Evolutionary conservation across 805 yeast species (phyloP), one percentile per base, ranked within the genome.

Genomic region (Nakazawaea laoshanensis): DNA sequence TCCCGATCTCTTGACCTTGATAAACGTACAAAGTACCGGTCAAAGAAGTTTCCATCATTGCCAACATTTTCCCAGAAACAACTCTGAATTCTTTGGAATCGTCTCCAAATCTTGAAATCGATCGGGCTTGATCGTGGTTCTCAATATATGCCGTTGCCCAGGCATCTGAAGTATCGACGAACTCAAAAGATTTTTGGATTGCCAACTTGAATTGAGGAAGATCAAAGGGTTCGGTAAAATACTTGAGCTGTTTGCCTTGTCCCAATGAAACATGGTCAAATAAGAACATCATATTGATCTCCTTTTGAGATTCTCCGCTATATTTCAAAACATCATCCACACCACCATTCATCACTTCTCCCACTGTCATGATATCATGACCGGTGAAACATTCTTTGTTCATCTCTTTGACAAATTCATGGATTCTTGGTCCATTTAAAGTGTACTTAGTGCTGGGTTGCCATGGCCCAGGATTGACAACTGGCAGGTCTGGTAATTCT

Each of bases 1-100:
- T 66, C 19, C 74, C 79, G 37, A 74, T 55, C 44, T 73, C 80
- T 48, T 73, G 80, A 33, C 79, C 80, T 50, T 74, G 78, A 51
- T 71, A 73, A 25, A 74, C 52, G 50, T 59, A 73, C 33, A 70
- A 50, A 10, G 79, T 70, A 30, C 80, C 78, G 19, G 73, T 63
- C 41, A 70, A 57, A 11, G 74, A 45, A 10, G 59, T 36, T 39
- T 65, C 63, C 47, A 73, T 48, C 31, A 65, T 40, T 11, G 74
- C 60, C 40, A 73, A 46, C 47, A 70, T 48, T 50, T 73, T 73
- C 18, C 72, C 71, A 15, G 71, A 60, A 24, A 30, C 13, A 33
- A 52, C 47, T 31, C 44, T 53, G 27, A 63, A 49, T 50, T 46
- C 35, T 34, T 50, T 43, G 3, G 61, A 51, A 32, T 59, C 65